These are phyloP conservation scores for Torrubiella hemipterigena DNA, from an alignment of 2,329 filamentous ascomycete species.

Conservation along the genomic window DNA sequence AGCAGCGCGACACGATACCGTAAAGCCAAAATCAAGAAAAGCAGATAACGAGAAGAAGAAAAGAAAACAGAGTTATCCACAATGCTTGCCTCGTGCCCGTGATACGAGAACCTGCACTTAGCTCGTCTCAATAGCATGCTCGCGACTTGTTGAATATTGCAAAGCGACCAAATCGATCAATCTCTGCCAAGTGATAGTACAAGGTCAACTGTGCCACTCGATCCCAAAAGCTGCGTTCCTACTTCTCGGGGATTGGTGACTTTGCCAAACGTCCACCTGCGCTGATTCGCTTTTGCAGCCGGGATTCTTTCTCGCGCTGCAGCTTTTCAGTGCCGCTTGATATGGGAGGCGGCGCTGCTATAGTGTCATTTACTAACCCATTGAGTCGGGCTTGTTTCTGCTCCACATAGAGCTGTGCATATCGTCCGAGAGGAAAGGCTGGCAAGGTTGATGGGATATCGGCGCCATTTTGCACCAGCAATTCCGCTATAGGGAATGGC, in stretches of 20 bases:
- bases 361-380: slow-evolving; percentile 40
- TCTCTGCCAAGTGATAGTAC: slow-evolving; percentile 22
- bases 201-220: slow-evolving; percentile 24
- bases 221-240: slow-evolving; percentile 31
- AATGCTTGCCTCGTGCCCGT: slow-evolving; percentile 1
- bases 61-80: no score
- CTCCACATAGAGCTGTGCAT: slow-evolving; percentile 75
- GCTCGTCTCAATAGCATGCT: slow-evolving; percentile 4
- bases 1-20: no score
- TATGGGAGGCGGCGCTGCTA: slow-evolving; percentile 46
- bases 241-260: slow-evolving; percentile 50
- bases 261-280: slow-evolving; percentile 62
- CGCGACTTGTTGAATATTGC: no score
- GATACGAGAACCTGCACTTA: slow-evolving; percentile 2
- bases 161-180: slow-evolving; percentile 14
- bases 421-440: slow-evolving; percentile 70
- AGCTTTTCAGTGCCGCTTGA: slow-evolving; percentile 33
- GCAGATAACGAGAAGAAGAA: no score
- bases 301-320: slow-evolving; percentile 52
- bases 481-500: slow-evolving; percentile 80
- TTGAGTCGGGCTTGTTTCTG: slow-evolving; percentile 48
- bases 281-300: slow-evolving; percentile 68
- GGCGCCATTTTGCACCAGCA: slow-evolving; percentile 87
- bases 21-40: no score
- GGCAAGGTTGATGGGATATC: slow-evolving; percentile 67